Base-by-base conservation (phyloP, 495 filamentous ascomycete genomes). In the Friedmanniomyces endolithicus region DNA sequence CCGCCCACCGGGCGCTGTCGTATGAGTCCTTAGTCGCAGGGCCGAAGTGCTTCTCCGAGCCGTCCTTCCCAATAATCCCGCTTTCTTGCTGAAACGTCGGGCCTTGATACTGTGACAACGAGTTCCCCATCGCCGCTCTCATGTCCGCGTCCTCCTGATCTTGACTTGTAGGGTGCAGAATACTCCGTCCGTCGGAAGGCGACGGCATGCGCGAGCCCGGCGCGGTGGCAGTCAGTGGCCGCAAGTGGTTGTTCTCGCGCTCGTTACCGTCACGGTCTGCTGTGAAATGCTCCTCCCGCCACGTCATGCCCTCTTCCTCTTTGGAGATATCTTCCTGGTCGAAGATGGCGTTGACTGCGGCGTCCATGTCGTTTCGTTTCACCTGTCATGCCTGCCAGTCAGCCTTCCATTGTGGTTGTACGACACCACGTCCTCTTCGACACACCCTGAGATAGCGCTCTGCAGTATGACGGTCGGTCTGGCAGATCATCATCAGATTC, bases 21-120 rank as follows among this genome's bases (percentile, higher is more conserved):
- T 63, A 63, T 6, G 53, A 23, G 19, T 56, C 61, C 33, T 39
- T 53, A 17, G 48, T 63, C 25, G 61, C 61, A 1, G 61, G 61
- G 20, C 61, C 61, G 29, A 60, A 63, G 14, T 37, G 12, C 11
- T 20, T 16, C 22, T 44, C 37, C 39, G 11, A 11, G 43, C 45
- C 53, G 16, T 49, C 53, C 7, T 39, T 37, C 2, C 31, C 27
- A 1, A 34, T 29, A 6, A 29, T 50, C 6, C 61, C 43, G 11
- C 45, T 24, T 11, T 58, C 61, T 11, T 46, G 56, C 50, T 63
- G 44, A 14, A 41, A 41, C 12, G 14, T 41, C 37, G 37, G 6
- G 4, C 37, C 37, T 20, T 63, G 57, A 23, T 11, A 25, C 39
- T 23, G 16, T 22, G 27, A 6, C 9, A 14, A 35, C 16, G 49